These are phyloP conservation scores for Pythium rishiriense DNA, from an alignment of 352 stramenopile species.

Conservation along the genomic window DNA sequence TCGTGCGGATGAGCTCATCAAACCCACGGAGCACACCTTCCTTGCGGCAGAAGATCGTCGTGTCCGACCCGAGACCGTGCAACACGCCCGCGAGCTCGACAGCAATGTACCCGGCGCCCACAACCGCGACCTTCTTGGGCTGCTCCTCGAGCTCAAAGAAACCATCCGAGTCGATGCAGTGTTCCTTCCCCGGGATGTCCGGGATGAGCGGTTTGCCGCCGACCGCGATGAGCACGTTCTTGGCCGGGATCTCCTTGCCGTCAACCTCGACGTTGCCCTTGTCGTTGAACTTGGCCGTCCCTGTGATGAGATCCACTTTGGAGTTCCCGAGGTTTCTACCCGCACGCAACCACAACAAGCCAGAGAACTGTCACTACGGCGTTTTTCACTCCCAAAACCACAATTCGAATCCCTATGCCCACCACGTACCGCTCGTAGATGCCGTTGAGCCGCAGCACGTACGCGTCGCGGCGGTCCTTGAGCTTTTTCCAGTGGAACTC, in stretches of 20 bases:
- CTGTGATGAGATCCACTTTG: conserved; percentile 89
- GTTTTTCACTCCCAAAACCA: no score
- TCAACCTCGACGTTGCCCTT: conserved; percentile 84
- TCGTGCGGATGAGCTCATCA: conserved; percentile 84
- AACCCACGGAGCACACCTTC: conserved; percentile 89
- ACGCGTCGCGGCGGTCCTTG: conserved; percentile 93
- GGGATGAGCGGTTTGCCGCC: conserved; percentile 87
- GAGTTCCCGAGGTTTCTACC: no score
- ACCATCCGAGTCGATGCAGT: conserved; percentile 94
- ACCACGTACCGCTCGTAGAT: conserved; percentile 90
- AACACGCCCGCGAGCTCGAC: conserved; percentile 97
- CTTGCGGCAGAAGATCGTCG: conserved; percentile 88
- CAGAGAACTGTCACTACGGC: no score
- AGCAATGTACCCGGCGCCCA: conserved; percentile 98
- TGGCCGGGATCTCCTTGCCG: conserved; percentile 64
- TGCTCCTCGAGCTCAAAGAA: conserved; percentile 96
- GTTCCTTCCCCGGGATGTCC: conserved; percentile 85
- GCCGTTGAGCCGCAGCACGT: conserved; percentile 94
- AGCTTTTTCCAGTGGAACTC: conserved; percentile 91
- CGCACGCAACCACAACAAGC: no score
- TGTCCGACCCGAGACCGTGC: conserved; percentile 92
- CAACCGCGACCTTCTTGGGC: conserved; percentile 93
- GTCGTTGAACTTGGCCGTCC: conserved; percentile 75
- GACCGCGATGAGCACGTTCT: conserved; percentile 68
- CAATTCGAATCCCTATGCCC: conserved; percentile 35